phyloP scores from a whole-genome alignment of 257 asterid genomes.

The Capsicum rhomboideum region DNA sequence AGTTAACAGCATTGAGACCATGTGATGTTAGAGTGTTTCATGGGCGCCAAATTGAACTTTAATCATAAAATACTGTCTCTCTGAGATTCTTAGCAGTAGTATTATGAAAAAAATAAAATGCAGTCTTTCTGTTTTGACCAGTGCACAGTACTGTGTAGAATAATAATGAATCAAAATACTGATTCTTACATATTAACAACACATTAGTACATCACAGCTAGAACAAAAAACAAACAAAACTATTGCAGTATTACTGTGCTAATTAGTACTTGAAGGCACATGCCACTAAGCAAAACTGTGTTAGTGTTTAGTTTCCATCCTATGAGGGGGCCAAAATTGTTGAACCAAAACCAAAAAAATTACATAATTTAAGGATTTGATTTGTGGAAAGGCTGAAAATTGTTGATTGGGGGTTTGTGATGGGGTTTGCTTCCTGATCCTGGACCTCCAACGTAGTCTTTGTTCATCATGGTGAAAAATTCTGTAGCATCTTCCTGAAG shows the following conservation, averaged over 20 bases:
- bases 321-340: neutral
- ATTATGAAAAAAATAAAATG: neutral
- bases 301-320: neutral
- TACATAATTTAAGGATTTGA: neutral
- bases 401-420: constrained; percentile 11
- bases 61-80: neutral
- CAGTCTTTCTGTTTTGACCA: neutral
- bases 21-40: neutral
- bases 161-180: neutral
- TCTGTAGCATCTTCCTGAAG: neutral
- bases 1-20: neutral
- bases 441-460: constrained; percentile 2
- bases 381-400: constrained; percentile 7
- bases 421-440: neutral
- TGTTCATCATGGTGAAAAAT: constrained; percentile 6
- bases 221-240: neutral
- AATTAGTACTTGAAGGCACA: neutral
- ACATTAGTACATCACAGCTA: neutral
- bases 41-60: neutral
- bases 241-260: neutral
- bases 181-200: neutral
- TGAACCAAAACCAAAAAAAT: neutral
- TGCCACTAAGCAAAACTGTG: constrained; percentile 2
- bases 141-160: neutral
- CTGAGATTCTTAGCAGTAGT: neutral